Evolutionary conservation across 2,329 filamentous ascomycete species (phyloP), one percentile per base, ranked within the genome.

Genomic region (Coleophoma eucalyptorum): DNA sequence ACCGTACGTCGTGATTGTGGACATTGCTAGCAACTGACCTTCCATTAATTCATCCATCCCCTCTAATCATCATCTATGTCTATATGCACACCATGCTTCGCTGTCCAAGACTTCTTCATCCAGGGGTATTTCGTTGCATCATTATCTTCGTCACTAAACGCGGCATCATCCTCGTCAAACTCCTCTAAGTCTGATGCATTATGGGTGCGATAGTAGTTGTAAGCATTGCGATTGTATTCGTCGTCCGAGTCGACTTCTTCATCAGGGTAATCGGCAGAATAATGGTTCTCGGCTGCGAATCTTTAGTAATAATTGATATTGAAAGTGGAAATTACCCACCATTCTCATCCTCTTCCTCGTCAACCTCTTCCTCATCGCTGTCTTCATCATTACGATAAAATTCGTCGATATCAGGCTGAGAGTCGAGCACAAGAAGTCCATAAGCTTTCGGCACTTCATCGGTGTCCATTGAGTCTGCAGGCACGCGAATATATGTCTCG

Each of bases 221-320:
- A 84, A 1, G 80, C 65, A 49, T 81, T 76, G 10, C 73, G 71
- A 41, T 74, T 79, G 54, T 76, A 80, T 65, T 87, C 83, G 57
- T 87, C 84, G 58, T 90, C 87, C 15, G 82, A 85, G 42, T 82
- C 84, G 13, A 90, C 77, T 64, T 92, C 88, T 49, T 92, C 87
- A 55, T 92, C 88, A 0, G 88, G 88, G 58, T 92, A 92, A 65
- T 92, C 88, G 49, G 87, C 85, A 3, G 84, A 83, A 63, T 91
- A 90, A 67, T 90, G 84, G 61, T 90, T 86, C 64, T 92, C 88
- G 34, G 88, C 86, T 84, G 53, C n/a, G 40, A 33, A 6, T 2
- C 10, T 31, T 59, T 61, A 59, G 56, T 45, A 26, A 26, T 19
- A 54, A 10, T 21, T 44, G 13, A 37, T 12, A 37, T 18, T 43